Base-by-base conservation (phyloP, 2,329 filamentous ascomycete species). In the Chrysoporthe deuterocubensis region DNA sequence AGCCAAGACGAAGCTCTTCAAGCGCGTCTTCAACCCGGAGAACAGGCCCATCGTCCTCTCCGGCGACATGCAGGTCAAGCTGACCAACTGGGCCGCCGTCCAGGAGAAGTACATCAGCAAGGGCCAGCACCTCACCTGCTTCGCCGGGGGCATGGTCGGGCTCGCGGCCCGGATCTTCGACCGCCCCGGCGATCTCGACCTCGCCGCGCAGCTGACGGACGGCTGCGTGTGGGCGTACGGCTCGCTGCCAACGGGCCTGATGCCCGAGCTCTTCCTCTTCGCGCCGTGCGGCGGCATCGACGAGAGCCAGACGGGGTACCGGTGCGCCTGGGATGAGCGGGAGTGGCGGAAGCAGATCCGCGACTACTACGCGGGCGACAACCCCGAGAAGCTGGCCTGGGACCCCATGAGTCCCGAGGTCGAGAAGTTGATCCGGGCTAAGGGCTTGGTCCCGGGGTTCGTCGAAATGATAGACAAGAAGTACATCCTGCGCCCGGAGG, bases 401-500 rank as follows among this genome's bases (percentile, higher is more conserved):
- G 64, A 66, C 54, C 67, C 67, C 9, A 46, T 42, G 50, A 43
- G 59, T 9, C 26, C 59, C 6, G 59, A 61, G 42, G n/a, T 61
- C 44, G 67, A 67, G 6, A 65, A 64, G 40, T 43, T 69, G 46
- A 65, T 72, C 50, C 16, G 26, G 44, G 54, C 34, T 21, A 67
- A 67, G 54, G 60, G 52, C 7, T 65, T 72, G 32, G 50, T 59
- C 6, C 79, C 78, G 6, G 89, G 89, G 26, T 86, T 90, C 75
- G 80, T 84, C 2, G 80, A 80, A 21, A 82, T 90, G 59, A 76
- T 79, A 54, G 86, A 90, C 67, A 78, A 81, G 52, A 83, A 84
- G 66, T 92, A 92, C 74, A 86, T 91, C 42, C 81, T 93, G 57
- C 85, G 90, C 67, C 92, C 92, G 26, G 92, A 95, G 78, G 92